Conservation (phyloP, 2,329 filamentous ascomycete species). For the Teratosphaeria zuluensis region DNA sequence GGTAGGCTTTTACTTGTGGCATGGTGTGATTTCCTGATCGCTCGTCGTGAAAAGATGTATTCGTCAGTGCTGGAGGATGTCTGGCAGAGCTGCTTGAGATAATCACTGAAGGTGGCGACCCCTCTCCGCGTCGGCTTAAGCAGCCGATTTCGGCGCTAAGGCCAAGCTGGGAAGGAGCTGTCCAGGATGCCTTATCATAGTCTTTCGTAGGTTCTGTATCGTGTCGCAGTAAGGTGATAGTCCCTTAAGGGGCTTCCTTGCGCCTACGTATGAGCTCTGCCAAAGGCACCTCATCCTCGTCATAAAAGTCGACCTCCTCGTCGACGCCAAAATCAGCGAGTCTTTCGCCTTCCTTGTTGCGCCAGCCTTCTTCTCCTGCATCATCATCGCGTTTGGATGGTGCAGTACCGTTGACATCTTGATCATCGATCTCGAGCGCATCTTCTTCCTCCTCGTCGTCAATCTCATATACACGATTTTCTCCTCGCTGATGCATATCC, state of each 20-base stretch:
- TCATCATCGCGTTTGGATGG: slow-evolving; percentile 19
- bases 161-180: not conserved
- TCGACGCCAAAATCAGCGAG: slow-evolving; percentile 72
- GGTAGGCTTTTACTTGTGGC: slow-evolving; percentile 28
- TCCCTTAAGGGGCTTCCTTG: slow-evolving; percentile 14
- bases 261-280: slow-evolving; percentile 55
- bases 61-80: too few relatives aligned
- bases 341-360: slow-evolving; percentile 64
- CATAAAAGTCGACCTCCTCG: slow-evolving; percentile 60
- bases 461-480: slow-evolving; percentile 9
- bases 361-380: slow-evolving; percentile 54
- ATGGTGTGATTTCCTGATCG: slow-evolving; percentile 7
- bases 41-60: too few relatives aligned
- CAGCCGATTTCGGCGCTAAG: not conserved
- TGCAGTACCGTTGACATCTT: slow-evolving; percentile 5
- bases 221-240: not conserved
- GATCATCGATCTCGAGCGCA: slow-evolving; percentile 35
- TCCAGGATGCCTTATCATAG: not conserved
- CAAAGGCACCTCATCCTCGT: slow-evolving; percentile 61
- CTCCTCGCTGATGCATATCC: slow-evolving; percentile 4
- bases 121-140: not conserved
- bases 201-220: not conserved
- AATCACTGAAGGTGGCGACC: not conserved
- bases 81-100: too few relatives aligned
- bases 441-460: slow-evolving; percentile 14